Base-by-base conservation (phyloP, 2,329 filamentous ascomycete species). In the Pseudogymnoascus sp. region DNA sequence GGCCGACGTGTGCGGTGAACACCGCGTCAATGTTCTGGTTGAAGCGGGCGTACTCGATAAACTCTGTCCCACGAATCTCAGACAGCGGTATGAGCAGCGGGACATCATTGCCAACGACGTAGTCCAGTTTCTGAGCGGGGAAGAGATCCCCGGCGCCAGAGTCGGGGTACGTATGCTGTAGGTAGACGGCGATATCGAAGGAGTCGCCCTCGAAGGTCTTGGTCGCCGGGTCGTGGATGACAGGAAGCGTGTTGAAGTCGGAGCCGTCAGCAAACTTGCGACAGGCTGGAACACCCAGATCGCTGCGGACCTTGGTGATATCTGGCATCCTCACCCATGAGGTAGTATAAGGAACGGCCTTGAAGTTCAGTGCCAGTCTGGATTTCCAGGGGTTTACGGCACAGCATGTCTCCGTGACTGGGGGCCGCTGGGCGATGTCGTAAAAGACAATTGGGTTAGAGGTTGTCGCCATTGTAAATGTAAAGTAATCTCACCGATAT, bases 141-240 rank as follows among this genome's bases (percentile, higher is more conserved):
- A 87, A 83, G 1, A 87, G 75, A 53, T 78, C 71, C 0, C 78
- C 77, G 1, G 70, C 74, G 1, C 79, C 79, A 0, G 77, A 71
- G 31, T 72, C 64, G 0, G 83, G 82, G 63, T 82, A 85, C 0
- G 71, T 76, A 1, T 78, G 73, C 23, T 87, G 79, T 1, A 88
- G 76, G 68, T 87, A 82, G 26, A 80, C 73, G 6, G 86, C 86
- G 65, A 88, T 88, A 62, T 88, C 86, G 69, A 87, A 86, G 2
- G 84, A 84, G 73, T 89, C 86, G 4, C 86, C 86, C 2, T 87
- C 63, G 0, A 76, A 61, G 0, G 72, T 64, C 4, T 69, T 69
- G 0, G 78, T 80, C 17, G 68, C 63, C 0, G 75, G 71, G 61
- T 87, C 82, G 0, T 75, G 68, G 21, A 88, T 71, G 44, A 87